A percentile compares a stretch with the other conserved stretches of the same genome.
Evolutionary conservation across 371 early-diverging fungal genomes (phyloP).

Genomic region (Thermomucor indicae-seudaticae): DNA sequence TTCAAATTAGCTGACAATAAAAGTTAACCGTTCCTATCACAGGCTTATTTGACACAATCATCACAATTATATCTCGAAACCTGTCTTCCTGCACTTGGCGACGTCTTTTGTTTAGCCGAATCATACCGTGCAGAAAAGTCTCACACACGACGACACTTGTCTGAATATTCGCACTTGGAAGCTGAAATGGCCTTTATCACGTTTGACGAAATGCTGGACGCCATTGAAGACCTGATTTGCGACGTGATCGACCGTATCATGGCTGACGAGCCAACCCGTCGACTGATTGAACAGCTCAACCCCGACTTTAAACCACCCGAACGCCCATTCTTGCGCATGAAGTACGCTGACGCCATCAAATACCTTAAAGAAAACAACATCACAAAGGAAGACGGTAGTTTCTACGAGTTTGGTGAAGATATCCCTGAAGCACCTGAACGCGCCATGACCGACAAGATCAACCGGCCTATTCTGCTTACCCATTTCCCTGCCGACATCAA

Average conservation of each 20-base stretch:
- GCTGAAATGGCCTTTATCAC: slow-evolving; percentile 96
- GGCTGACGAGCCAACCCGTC: slow-evolving; percentile 70
- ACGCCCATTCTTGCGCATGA: slow-evolving; percentile 96
- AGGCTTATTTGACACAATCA: slow-evolving; percentile 98
- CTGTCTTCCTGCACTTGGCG: slow-evolving; percentile 93
- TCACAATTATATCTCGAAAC: slow-evolving; percentile 99
- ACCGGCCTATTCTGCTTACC: slow-evolving; percentile 95
- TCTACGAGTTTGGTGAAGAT: slow-evolving; percentile 97
- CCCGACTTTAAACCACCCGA: slow-evolving; percentile 84
- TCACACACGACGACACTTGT: slow-evolving; percentile 98
- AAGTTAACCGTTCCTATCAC: slow-evolving; percentile 2
- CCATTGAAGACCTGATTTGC: slow-evolving; percentile 91
- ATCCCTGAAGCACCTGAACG: slow-evolving; percentile 99
- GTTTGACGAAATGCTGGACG: slow-evolving; percentile 90
- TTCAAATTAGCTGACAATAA: background rate
- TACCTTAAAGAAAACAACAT: slow-evolving; percentile 93
- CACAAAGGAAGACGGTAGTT: slow-evolving; percentile 87
- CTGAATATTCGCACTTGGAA: slow-evolving; percentile 99
- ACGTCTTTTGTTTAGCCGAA: slow-evolving; percentile 97
- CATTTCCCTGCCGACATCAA: slow-evolving; percentile 99
- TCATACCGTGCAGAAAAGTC: slow-evolving; percentile 99
- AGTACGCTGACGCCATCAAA: slow-evolving; percentile 96
- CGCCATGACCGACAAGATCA: slow-evolving; percentile 96
- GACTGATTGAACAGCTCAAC: slow-evolving; percentile 87
- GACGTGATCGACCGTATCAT: slow-evolving; percentile 83